Evolutionary conservation across 108 stramenopile species (phyloP), one percentile per base, ranked within the genome.

Genomic region (Fragilariopsis cylindrus): DNA sequence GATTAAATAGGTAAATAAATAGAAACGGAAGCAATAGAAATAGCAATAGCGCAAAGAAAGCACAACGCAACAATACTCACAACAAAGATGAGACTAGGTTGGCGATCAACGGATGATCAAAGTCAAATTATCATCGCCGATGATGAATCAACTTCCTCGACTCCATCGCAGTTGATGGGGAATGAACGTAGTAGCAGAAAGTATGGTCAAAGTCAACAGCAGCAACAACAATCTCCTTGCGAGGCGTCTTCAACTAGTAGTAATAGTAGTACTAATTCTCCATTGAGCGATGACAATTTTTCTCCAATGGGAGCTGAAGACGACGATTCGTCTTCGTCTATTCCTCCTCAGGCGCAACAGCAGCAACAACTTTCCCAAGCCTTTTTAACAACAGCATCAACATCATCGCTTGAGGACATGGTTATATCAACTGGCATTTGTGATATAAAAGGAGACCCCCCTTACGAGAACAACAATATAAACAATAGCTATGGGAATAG

Each of bases 361-460:
- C 54, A 57, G 19, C 70, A 54, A 56, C 70, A 56, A 8, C 70
- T 4, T 46, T 70, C 44, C 13, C 70, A 3, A 11, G 54, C 44
- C 13, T 54, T 46, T 16, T 54, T 43, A 12, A 54, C 54, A 40
- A 42, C 52, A 43, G 0, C n/a, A 13, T 21, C 54, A 39, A 41
- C 52, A 43, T 49, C 15, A 12, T 30, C 50, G 0, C 45, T 11
- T 13, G 42, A 40, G 41, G 55, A 21, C 57, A 57, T 41, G 4
- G 70, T 43, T 0, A 45, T 44, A 47, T 16, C 40, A 12, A 44
- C 40, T 0, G 54, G 60, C n/a, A 18, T 48, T 7, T 39, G 12
- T 13, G 73, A 74, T 16, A 19, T 48, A 8, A 68, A 68, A 13
- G 66, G 67, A 18, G 75, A 76, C 46, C 75, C 75, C 5, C 75